These are phyloP conservation scores for Aspergillus mulundensis DNA, from an alignment of 495 filamentous ascomycete species.

Conservation along the genomic window DNA sequence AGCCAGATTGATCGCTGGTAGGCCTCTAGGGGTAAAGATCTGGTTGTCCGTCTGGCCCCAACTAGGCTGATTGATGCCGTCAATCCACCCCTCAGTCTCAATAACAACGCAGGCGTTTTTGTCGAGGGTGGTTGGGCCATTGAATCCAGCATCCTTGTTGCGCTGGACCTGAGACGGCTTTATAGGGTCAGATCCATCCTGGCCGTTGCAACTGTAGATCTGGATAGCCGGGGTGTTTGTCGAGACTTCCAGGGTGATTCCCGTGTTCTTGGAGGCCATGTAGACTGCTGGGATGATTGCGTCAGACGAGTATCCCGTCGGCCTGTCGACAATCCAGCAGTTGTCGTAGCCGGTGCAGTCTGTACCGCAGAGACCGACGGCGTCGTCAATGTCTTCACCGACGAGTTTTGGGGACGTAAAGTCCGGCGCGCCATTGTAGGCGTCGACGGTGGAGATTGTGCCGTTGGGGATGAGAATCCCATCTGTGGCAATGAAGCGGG, in stretches of 20 bases:
- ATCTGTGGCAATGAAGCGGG: constrained; percentile 68
- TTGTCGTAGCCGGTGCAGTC: constrained; percentile 76
- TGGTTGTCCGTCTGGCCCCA: constrained; percentile 62
- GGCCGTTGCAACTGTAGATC: constrained; percentile 70
- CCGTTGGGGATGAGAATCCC: constrained; percentile 75
- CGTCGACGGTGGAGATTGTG: constrained; percentile 58
- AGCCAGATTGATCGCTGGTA: constrained; percentile 60
- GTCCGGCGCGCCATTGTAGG: constrained; percentile 61
- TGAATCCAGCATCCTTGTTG: constrained; percentile 39
- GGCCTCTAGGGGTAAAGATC: constrained; percentile 59
- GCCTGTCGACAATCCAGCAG: constrained; percentile 66
- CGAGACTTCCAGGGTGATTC: constrained; percentile 68
- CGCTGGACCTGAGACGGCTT: constrained; percentile 51
- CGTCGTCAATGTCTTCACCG: constrained; percentile 58
- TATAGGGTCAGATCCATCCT: constrained; percentile 59
- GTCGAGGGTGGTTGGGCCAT: constrained; percentile 40
- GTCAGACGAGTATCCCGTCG: constrained; percentile 55
- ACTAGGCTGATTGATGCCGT: constrained; percentile 74
- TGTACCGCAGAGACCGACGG: constrained; percentile 62
- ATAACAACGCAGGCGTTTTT: constrained; percentile 73
- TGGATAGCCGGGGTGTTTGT: constrained; percentile 76
- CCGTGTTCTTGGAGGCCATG: constrained; percentile 54
- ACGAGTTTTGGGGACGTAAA: constrained; percentile 75
- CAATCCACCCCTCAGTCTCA: constrained; percentile 64
- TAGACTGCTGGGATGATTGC: constrained; percentile 60